Evolutionary conservation across 176 grass and related monocot species (phyloP), one percentile per base, ranked within the genome.

Genomic region (Olyra latifolia): DNA sequence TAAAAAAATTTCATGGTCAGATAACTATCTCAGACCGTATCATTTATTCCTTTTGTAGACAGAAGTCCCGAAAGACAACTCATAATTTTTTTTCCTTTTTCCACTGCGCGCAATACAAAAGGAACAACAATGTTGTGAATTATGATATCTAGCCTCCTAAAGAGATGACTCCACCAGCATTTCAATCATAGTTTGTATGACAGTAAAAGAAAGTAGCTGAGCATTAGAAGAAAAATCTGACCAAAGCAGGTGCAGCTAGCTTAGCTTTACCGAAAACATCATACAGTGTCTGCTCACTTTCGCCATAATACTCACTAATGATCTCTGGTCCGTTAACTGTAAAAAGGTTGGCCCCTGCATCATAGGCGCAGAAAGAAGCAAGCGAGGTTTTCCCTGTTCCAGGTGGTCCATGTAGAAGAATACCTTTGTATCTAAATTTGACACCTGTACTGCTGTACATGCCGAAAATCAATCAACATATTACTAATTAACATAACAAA

Each of bases 371-470:
- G 40, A 63, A 82, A 86, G 67, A 83, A 83, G 90, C 92, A 53
- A 98, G 85, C 78, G 90, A 95, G 74, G 92, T 98, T 81, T 98
- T 95, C 74, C 95, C 95, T 85, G 95, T 98, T 79, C 95, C 95
- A 90, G 95, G 89, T 62, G 95, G 92, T 59, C 95, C 95, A 78
- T 92, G 80, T 80, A 98, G 87, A 80, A 98, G 91, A 76, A 98
- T 54, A 35, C 95, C 95, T 92, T 89, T 98, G 80, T 94, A 97
- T 86, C 95, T 97, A 58, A 57, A 25, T 24, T 12, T 57, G 53
- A 22, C 55, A 4, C 11, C n/a, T 57, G 22, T 24, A 25, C 22
- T 57, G 24, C n/a, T 4, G 22, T 57, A 57, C 55, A 57, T 57
- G 22, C 11, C 22, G 24, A 1, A 62, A 86, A 40, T 75, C 20